Percentiles rank a stretch among this genome's conserved stretches.
Conservation (phyloP, 2,329 filamentous ascomycete species). For the Penicillium sp. region DNA sequence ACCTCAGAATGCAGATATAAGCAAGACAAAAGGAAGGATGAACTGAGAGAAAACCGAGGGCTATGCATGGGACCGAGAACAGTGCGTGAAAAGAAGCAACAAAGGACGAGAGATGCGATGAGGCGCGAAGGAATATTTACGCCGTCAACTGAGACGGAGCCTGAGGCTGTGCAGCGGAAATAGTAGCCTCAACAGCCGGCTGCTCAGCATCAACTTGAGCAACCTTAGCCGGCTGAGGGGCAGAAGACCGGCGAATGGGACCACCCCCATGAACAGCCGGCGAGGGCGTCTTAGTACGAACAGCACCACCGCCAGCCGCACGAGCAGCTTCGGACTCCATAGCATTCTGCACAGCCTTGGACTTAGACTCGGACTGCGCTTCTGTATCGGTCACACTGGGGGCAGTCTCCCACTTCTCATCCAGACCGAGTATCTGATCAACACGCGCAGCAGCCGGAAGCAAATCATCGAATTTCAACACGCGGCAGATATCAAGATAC, state of each 20-base stretch:
- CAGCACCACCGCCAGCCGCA: constrained; percentile 32
- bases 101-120: neutral
- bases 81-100: neutral
- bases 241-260: constrained; percentile 35
- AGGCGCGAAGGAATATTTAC: constrained; percentile 8
- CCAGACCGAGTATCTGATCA: constrained; percentile 56
- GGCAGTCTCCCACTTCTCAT: constrained; percentile 24
- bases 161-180: constrained; percentile 16
- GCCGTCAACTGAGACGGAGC: constrained; percentile 17
- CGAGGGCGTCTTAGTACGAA: constrained; percentile 24
- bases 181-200: constrained; percentile 18
- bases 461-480: constrained; percentile 63
- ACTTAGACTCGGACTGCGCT: neutral
- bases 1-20: constrained; percentile 3
- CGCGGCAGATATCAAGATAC: constrained; percentile 66
- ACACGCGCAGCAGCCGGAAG: constrained; percentile 61
- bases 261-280: constrained; percentile 25
- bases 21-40: neutral
- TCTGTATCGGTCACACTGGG: constrained; percentile 4
- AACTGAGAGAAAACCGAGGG: constrained; percentile 5
- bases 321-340: constrained; percentile 35
- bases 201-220: constrained; percentile 20
- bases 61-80: constrained; percentile 18
- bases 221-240: constrained; percentile 25
- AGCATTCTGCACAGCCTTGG: constrained; percentile 33